Percentiles rank a stretch among this genome's conserved stretches.
Evolutionary conservation across 1,284 basidiomycete species (phyloP).

Genomic region (Malassezia nana): DNA sequence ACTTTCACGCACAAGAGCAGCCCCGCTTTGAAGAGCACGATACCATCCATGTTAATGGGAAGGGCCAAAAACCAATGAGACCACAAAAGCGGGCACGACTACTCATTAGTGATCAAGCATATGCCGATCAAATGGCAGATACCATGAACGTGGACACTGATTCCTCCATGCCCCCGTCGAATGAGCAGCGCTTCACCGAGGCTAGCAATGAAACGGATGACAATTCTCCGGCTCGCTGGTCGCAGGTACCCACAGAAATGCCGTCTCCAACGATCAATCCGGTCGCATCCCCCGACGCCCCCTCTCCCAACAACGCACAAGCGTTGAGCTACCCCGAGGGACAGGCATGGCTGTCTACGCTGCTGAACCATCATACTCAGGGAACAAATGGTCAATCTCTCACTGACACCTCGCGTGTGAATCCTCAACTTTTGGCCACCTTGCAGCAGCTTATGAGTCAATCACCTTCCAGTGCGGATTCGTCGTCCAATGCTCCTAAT

Average conservation of each 20-base stretch:
- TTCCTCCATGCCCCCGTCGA: background rate
- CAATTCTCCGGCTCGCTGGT: background rate
- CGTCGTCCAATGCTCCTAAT: background rate
- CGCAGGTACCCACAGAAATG: background rate
- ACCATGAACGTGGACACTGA: background rate
- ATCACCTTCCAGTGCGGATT: background rate
- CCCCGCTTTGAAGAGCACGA: background rate
- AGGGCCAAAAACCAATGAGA: background rate
- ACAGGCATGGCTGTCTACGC: background rate
- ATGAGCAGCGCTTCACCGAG: slow-evolving; percentile 3
- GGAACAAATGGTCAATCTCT: background rate
- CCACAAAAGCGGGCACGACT: slow-evolving; percentile 15
- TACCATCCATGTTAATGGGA: background rate
- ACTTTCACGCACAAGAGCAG: background rate
- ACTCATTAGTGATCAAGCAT: slow-evolving; percentile 10
- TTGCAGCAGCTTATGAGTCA: background rate
- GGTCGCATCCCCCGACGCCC: background rate
- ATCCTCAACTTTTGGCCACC: background rate
- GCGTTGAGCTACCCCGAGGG: background rate
- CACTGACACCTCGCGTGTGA: background rate
- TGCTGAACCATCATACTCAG: background rate
- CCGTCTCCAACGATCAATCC: background rate
- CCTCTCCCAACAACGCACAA: background rate
- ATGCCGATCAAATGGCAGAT: slow-evolving; percentile 8
- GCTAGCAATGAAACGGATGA: slow-evolving; percentile 1